Percentiles rank a stretch among this genome's conserved stretches.
Conservation (phyloP, 805 yeast genomes). For the Ogataea parapolymorpha region DNA sequence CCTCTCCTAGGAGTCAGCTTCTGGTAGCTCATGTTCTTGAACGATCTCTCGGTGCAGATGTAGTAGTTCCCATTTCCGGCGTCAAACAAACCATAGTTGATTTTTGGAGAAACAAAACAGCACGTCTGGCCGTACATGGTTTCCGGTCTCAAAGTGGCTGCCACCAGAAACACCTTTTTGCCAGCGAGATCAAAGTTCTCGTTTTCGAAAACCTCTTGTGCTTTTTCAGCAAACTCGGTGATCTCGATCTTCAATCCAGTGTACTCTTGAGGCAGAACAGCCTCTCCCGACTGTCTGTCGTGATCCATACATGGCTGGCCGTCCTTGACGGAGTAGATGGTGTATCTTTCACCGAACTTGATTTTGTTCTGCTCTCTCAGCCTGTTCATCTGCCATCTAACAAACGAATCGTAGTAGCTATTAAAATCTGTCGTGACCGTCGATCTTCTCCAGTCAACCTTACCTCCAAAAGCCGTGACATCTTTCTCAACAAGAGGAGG, state of each 20-base stretch:
- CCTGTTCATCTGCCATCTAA: conserved; percentile 93
- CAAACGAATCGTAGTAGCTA: conserved; percentile 91
- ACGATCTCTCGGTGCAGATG: conserved; percentile 91
- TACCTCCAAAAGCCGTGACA: conserved; percentile 79
- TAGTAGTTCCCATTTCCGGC: conserved; percentile 73
- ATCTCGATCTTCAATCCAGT: conserved; percentile 85
- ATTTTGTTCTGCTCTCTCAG: conserved; percentile 84
- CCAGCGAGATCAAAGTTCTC: conserved; percentile 43
- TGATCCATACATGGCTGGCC: conserved; percentile 99
- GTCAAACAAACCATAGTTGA: conserved; percentile 85
- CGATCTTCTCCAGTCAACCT: conserved; percentile 98
- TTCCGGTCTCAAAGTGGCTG: conserved; percentile 97
- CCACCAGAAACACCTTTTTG: conserved; percentile 78
- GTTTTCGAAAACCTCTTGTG: conserved; percentile 51
- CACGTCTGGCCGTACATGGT: conserved; percentile 99
- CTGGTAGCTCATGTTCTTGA: conserved; percentile 96
- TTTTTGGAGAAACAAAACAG: conserved; percentile 95
- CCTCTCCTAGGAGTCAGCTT: conserved; percentile 90
- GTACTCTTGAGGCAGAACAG: conserved; percentile 95
- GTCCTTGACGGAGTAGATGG: conserved; percentile 95
- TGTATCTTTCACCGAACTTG: conserved; percentile 97
- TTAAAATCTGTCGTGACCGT: conserved; percentile 93
- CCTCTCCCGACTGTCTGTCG: conserved; percentile 96
- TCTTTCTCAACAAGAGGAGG: conserved; percentile 85
- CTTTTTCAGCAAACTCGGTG: conserved; percentile 53